Conservation (phyloP, 495 filamentous ascomycete species). For the Aspergillus cavernicola region DNA sequence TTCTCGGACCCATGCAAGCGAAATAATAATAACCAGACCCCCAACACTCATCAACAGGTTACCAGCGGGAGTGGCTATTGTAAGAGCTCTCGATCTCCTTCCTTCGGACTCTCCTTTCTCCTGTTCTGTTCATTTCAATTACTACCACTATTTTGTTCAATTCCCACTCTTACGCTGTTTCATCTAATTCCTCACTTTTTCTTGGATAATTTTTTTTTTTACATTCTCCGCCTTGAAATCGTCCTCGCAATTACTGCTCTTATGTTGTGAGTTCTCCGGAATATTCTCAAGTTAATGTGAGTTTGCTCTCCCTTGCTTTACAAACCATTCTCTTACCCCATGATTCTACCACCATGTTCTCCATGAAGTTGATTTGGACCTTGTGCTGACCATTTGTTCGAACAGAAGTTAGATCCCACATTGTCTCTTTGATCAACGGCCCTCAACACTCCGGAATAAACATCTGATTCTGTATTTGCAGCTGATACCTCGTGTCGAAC, state of each 20-base stretch:
- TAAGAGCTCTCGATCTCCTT: constrained; percentile 1
- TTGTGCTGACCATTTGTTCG: neutral
- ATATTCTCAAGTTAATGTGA: neutral
- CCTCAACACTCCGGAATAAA: neutral
- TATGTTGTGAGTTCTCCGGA: constrained; percentile 11
- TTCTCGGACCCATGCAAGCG: constrained; percentile 4
- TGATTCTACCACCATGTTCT: no score
- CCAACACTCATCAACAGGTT: constrained; percentile 24
- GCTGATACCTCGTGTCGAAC: constrained; percentile 24
- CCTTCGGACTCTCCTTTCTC: neutral
- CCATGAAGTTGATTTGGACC: no score
- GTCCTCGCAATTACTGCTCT: constrained; percentile 14
- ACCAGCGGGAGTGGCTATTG: constrained; percentile 5
- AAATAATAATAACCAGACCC: constrained; percentile 12
- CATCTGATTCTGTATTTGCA: neutral
- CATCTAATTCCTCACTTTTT: constrained; percentile 10
- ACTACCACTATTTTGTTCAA: constrained; percentile 8
- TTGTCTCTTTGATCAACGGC: neutral
- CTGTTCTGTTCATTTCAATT: neutral
- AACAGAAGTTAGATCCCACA: neutral
- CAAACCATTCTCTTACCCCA: no score
- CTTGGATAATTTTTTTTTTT: constrained; percentile 2
- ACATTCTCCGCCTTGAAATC: neutral
- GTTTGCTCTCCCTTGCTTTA: neutral
- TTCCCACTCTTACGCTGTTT: neutral